A percentile compares a stretch with the other conserved stretches of the same genome.
Evolutionary conservation across 2,329 filamentous ascomycete species (phyloP).

Genomic region (Clonostachys sp.): DNA sequence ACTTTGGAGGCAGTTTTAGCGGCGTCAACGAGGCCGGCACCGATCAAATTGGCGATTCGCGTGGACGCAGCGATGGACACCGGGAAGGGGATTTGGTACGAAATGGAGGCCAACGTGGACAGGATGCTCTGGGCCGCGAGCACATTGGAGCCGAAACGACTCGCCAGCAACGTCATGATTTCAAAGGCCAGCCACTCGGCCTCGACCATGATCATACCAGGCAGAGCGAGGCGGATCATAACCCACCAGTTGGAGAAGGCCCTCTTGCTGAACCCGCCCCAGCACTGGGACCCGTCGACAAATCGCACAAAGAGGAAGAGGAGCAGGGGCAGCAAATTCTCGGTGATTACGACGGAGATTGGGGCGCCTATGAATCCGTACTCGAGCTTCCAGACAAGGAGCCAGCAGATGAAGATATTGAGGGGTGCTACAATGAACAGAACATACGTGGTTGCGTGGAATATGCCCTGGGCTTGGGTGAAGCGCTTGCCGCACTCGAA

Average conservation of each 20-base stretch:
- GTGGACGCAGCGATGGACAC: conserved; percentile 86
- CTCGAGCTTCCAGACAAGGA: conserved; percentile 67
- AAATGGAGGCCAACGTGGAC: conserved; percentile 70
- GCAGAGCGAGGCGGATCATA: conserved; percentile 84
- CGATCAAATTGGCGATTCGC: conserved; percentile 86
- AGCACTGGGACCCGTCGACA: conserved; percentile 71
- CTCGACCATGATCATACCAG: conserved; percentile 89
- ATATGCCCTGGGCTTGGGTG: conserved; percentile 78
- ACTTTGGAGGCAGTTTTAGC: conserved; percentile 80
- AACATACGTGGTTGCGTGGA: conserved; percentile 73
- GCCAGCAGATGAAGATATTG: conserved; percentile 73
- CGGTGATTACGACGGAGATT: conserved; percentile 73
- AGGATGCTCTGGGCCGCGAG: conserved; percentile 88
- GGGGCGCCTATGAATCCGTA: conserved; percentile 78
- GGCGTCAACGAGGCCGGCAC: conserved; percentile 74
- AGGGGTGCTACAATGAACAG: conserved; percentile 71
- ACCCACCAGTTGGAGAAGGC: conserved; percentile 71
- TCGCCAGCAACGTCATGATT: conserved; percentile 77
- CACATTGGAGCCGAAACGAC: conserved; percentile 72
- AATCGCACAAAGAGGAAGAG: conserved; percentile 76
- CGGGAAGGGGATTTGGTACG: conserved; percentile 90
- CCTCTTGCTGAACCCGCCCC: conserved; percentile 71
- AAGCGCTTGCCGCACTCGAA: conserved; percentile 80
- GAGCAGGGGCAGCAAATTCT: conserved; percentile 71
- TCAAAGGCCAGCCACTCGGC: conserved; percentile 94